Evolutionary conservation across 805 yeast species (phyloP), one percentile per base, ranked within the genome.

Genomic region (Saturnispora kantuleensis): DNA sequence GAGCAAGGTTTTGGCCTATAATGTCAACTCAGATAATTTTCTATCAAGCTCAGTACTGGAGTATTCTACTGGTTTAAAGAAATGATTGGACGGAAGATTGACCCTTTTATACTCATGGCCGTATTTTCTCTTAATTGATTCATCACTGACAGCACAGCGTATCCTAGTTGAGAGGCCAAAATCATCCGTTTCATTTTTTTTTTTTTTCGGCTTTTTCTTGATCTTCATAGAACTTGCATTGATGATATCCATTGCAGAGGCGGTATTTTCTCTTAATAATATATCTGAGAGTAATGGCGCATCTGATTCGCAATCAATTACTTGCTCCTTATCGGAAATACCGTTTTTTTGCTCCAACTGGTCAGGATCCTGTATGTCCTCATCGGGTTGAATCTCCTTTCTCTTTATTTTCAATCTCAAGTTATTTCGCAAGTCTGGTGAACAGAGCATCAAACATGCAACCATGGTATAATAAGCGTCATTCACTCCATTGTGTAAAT

Each of bases 401-500:
- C 11, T 15, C 12, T 36, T 17, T 13, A 31, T 29, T 17, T 15
- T 26, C 26, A 50, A 34, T 13, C 32, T 33, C 16, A 54, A 45
- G 38, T 56, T 56, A 26, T 52, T 51, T 39, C 64, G 47, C 12
- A 52, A 36, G 28, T 57, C 62, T 1, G 59, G 52, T 4, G 60
- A 56, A 8, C 55, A 30, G 30, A 60, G 47, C 57, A 53, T 55
- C 15, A 60, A 41, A 38, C 62, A 52, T 5, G 50, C 54, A 8
- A 59, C 37, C 26, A 61, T 44, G 3, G 63, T 59, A 38, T 54
- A 60, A 43, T 61, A 60, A 2, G 64, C 55, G 38, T 61, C 65
- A 39, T 61, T 61, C 30, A 50, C 64, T 9, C 60, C 65, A 44
- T 61, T 61, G 41, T 61, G 65, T 17, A 59, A 46, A 35, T 48